A percentile compares a stretch with the other conserved stretches of the same genome.
These are phyloP conservation scores for Wickerhamiella musiphila DNA, from an alignment of 805 yeast species.

Conservation along the genomic window DNA sequence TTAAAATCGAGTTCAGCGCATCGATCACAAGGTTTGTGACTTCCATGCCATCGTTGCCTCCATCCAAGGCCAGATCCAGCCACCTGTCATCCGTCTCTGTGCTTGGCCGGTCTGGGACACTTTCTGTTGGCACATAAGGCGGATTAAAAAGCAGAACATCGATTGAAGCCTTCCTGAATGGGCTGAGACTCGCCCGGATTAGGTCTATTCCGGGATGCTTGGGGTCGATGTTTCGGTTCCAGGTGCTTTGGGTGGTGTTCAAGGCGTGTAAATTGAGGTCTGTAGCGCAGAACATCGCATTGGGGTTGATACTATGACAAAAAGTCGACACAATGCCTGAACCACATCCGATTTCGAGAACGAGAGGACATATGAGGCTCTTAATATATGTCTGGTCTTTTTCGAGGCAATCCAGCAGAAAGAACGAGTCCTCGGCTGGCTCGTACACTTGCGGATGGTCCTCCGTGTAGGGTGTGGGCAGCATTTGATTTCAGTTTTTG, in stretches of 20 bases:
- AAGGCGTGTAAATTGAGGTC: conserved; percentile 77
- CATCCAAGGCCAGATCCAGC: conserved; percentile 80
- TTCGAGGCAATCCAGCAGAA: conserved; percentile 69
- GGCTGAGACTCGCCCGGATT: conserved; percentile 36
- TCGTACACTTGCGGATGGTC: conserved; percentile 72
- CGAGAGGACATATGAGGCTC: conserved; percentile 28
- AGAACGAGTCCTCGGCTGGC: conserved; percentile 85
- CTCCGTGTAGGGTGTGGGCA: conserved; percentile 56
- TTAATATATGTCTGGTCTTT: conserved; percentile 27
- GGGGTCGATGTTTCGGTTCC: conserved; percentile 17
- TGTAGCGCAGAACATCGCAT: conserved; percentile 42
- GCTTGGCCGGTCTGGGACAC: conserved; percentile 43
- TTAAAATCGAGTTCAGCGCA: conserved; percentile 33
- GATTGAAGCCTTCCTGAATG: conserved; percentile 24
- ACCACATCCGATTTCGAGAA: conserved; percentile 80
- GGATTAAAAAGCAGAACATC: conserved; percentile 84
- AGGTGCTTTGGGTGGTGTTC: conserved; percentile 31
- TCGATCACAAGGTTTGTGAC: conserved; percentile 53
- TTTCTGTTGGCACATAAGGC: conserved; percentile 85
- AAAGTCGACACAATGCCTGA: conserved; percentile 81
- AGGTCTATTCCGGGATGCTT: conserved; percentile 31
- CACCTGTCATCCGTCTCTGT: conserved; percentile 38
- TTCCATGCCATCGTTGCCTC: conserved; percentile 83
- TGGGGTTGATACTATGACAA: conserved; percentile 39
- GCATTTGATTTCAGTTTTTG: no score